A percentile compares a stretch with the other conserved stretches of the same genome.
These are phyloP conservation scores for Mycena galopus DNA, from an alignment of 768 basidiomycete genomes.

Conservation along the genomic window DNA sequence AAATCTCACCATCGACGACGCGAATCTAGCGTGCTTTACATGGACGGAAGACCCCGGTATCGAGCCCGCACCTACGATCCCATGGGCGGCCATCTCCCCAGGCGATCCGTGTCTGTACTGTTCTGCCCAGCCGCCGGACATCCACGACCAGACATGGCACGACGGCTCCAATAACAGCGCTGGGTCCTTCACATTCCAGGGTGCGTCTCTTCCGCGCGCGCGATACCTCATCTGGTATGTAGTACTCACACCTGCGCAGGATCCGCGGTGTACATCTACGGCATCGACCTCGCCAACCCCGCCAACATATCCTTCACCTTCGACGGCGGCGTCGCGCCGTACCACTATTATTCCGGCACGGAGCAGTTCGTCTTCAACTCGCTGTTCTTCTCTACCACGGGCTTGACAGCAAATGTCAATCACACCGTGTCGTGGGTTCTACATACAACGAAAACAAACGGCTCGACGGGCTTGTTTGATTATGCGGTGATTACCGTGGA, in stretches of 20 bases:
- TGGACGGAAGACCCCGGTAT: background rate
- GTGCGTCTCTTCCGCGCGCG: background rate
- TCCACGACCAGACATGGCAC: conserved; percentile 29
- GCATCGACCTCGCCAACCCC: conserved; percentile 30
- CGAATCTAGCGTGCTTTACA: background rate
- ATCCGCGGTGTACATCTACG: conserved; percentile 27
- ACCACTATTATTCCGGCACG: conserved; percentile 25
- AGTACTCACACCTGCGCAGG: background rate
- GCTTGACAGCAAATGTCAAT: background rate
- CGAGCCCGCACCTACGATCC: background rate
- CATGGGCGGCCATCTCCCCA: conserved; percentile 12
- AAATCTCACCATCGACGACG: conserved; percentile 26
- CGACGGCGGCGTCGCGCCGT: background rate
- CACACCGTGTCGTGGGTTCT: conserved; percentile 30
- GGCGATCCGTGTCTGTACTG: conserved; percentile 11
- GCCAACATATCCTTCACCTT: conserved; percentile 30
- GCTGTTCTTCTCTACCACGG: conserved; percentile 20
- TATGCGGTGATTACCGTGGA: conserved; percentile 29
- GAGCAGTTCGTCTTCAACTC: conserved; percentile 30
- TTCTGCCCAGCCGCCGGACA: conserved; percentile 20
- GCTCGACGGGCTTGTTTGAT: conserved; percentile 25
- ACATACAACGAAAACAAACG: conserved; percentile 19
- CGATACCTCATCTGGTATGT: no score
- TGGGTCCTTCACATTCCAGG: conserved; percentile 28
- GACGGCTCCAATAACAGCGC: conserved; percentile 24